phyloP scores from a whole-genome alignment of 2,329 filamentous ascomycete genomes.

The Aspergillus texensis region DNA sequence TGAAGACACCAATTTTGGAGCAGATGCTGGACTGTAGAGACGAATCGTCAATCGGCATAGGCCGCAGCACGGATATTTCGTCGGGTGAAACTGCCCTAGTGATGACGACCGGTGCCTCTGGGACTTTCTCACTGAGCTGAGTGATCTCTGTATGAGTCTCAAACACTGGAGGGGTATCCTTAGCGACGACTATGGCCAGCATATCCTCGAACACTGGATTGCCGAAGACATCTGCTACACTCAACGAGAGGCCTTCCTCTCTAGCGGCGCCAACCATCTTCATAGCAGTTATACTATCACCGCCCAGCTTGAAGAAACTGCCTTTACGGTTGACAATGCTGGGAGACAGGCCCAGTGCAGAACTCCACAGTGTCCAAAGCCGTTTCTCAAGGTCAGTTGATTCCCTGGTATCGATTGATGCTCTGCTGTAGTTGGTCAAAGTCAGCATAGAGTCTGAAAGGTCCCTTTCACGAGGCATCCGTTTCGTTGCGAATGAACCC shows the following conservation, averaged over 20 bases:
- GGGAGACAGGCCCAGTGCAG: conserved; percentile 37
- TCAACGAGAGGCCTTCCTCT: conserved; percentile 43
- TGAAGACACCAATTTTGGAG: conserved; percentile 54
- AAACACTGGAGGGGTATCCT: conserved; percentile 19
- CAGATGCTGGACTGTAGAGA: conserved; percentile 55
- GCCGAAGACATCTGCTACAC: conserved; percentile 48
- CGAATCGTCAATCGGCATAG: conserved; percentile 28
- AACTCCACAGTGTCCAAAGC: conserved; percentile 43
- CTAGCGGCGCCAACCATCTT: conserved; percentile 44
- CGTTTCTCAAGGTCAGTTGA: conserved; percentile 36
- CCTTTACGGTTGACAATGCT: conserved; percentile 38
- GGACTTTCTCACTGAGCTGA: conserved; percentile 9
- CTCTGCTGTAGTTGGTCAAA: conserved; percentile 34
- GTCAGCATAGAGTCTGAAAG: conserved; percentile 29
- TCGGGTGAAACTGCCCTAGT: conserved; percentile 8
- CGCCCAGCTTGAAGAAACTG: conserved; percentile 48
- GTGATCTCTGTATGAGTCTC: conserved; percentile 23
- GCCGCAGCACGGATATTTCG: conserved; percentile 30
- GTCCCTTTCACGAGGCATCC: conserved; percentile 5
- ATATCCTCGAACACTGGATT: conserved; percentile 46
- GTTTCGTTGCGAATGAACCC: conserved; percentile 9
- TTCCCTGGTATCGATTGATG: conserved; percentile 28
- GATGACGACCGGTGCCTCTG: conserved; percentile 8
- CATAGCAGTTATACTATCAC: conserved; percentile 47
- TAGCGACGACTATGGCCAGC: conserved; percentile 33